Evolutionary conservation across 2,329 filamentous ascomycete genomes (phyloP).

Genomic region (Monosporascus cannonballus): DNA sequence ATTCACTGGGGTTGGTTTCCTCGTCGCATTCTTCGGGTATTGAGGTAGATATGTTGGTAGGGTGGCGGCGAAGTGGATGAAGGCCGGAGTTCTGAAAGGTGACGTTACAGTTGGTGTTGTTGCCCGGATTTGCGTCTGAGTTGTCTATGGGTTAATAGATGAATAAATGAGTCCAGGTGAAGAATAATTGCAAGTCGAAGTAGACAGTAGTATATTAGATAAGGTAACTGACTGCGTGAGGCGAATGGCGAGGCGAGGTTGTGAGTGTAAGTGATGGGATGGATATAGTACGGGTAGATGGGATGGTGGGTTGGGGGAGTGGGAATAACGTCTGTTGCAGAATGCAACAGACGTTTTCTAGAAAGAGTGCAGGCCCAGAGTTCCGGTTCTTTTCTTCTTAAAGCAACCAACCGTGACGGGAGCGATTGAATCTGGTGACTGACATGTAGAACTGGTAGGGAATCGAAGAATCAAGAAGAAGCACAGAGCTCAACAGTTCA

Average conservation of each 20-base stretch:
- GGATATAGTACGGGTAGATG: background rate
- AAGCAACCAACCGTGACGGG: too few relatives aligned
- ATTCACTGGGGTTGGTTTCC: constrained; percentile 46
- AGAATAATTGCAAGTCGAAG: background rate
- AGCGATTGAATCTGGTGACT: too few relatives aligned
- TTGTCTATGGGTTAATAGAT: too few relatives aligned
- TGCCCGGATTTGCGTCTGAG: constrained; percentile 3
- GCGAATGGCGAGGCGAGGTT: background rate
- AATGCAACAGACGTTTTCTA: background rate
- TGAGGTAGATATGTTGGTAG: constrained; percentile 44
- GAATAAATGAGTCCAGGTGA: too few relatives aligned
- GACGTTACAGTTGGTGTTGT: constrained; percentile 7
- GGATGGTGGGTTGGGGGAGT: background rate
- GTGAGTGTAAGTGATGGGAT: background rate
- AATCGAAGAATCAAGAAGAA: background rate
- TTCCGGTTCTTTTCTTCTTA: background rate
- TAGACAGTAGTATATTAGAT: background rate
- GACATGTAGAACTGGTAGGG: too few relatives aligned
- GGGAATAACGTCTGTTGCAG: background rate
- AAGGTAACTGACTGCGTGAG: background rate
- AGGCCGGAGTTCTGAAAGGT: constrained; percentile 25
- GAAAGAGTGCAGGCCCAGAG: background rate
- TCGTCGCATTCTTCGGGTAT: constrained; percentile 55
- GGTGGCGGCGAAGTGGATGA: constrained; percentile 39
- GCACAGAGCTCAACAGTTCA: background rate